Base-by-base conservation (phyloP, 2,329 filamentous ascomycete genomes). In the Xylariaceae sp. region DNA sequence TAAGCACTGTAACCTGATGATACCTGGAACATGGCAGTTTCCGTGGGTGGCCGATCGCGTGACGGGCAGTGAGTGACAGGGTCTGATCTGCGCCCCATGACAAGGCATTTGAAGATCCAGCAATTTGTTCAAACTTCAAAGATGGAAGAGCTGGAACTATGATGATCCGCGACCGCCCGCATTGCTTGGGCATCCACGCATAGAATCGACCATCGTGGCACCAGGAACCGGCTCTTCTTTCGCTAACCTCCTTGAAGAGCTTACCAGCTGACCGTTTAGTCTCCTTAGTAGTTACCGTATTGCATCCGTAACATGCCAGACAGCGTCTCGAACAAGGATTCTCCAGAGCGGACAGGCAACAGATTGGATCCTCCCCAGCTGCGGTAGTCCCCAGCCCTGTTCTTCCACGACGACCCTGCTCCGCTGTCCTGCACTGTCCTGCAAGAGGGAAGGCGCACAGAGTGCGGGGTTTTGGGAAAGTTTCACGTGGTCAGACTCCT, bases 151-250 rank as follows among this genome's bases (percentile, higher is more conserved):
- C n/a, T n/a, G n/a, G n/a, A n/a, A n/a, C n/a, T n/a, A n/a, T n/a
- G n/a, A n/a, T n/a, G n/a, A n/a, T n/a, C n/a, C n/a, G n/a, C n/a
- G n/a, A n/a, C n/a, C n/a, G n/a, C n/a, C n/a, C 11, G 37, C 26
- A 34, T 24, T 26, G 35, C 34, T 47, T 41, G 43, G 45, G 42
- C 42, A 48, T 31, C 42, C 40, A 48, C 45, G 45, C 45, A 48
- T 45, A 9, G 27, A 30, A 32, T 47, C 41, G n/a, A n/a, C n/a
- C n/a, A 41, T 40, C 37, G 44, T 40, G 41, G 40, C 44, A 41
- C 44, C 41, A 44, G 40, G 44, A 40, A 36, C 44, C 41, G 38
- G 38, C 24, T 11, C 27, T 28, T 27, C 32, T 36, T n/a, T n/a
- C n/a, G n/a, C n/a, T n/a, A n/a, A n/a, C n/a, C n/a, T n/a, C n/a